phyloP scores from a whole-genome alignment of 768 basidiomycete genomes.

The Amanita subjunquillea region DNA sequence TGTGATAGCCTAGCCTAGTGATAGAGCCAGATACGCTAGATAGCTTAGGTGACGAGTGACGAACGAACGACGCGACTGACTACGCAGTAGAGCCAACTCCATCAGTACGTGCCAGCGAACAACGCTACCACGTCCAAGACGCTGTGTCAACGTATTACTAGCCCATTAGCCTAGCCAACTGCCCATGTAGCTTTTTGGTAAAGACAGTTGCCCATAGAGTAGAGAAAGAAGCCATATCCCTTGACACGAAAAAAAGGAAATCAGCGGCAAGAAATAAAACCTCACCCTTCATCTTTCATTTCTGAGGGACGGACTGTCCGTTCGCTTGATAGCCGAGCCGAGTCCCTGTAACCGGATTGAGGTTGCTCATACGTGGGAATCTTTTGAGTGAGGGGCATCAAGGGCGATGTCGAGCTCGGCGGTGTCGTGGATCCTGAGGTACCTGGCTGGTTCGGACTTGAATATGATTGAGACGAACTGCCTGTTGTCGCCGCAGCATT shows the following conservation, averaged over 20 bases:
- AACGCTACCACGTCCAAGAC: background rate
- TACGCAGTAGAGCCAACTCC: conserved; percentile 44
- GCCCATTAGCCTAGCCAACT: conserved; percentile 19
- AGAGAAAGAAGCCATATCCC: conserved; percentile 6
- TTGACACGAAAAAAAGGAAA: conserved; percentile 9
- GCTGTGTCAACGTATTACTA: conserved; percentile 7
- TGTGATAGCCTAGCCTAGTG: conserved; percentile 64
- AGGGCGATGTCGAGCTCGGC: conserved; percentile 13
- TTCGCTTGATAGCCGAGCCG: conserved; percentile 37
- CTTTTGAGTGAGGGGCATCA: conserved; percentile 45
- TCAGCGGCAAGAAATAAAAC: conserved; percentile 22
- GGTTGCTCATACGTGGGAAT: conserved; percentile 75
- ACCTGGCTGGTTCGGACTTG: conserved; percentile 8
- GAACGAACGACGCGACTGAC: conserved; percentile 37
- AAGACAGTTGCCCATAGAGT: conserved; percentile 14
- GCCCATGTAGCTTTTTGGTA: conserved; percentile 12
- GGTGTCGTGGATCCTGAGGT: background rate
- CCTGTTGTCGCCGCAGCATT: conserved; percentile 8
- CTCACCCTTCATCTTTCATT: conserved; percentile 99
- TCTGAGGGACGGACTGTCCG: conserved; percentile 75
- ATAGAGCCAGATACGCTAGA: conserved; percentile 57
- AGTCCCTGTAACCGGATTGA: conserved; percentile 36
- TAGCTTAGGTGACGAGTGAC: conserved; percentile 37
- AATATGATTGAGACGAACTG: conserved; percentile 6
- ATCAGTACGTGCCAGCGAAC: conserved; percentile 10